phyloP scores from a whole-genome alignment of 2,329 filamentous ascomycete species.

The Aspergillus jensenii region DNA sequence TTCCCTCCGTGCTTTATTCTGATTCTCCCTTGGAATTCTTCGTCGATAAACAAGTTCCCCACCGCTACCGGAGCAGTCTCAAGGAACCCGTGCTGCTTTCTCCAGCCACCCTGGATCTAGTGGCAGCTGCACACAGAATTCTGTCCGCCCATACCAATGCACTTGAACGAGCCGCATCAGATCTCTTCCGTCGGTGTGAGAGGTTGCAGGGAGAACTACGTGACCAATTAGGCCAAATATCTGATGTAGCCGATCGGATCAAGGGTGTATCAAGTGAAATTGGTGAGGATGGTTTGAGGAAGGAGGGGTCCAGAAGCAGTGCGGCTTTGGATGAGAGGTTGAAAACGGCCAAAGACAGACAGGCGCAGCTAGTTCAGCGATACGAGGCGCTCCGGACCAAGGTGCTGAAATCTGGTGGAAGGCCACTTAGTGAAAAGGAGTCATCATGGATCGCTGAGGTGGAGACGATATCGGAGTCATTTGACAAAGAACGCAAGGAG shows the following conservation, averaged over 20 bases:
- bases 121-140: slow-evolving; percentile 48
- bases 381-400: slow-evolving; percentile 47
- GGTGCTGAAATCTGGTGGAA: slow-evolving; percentile 42
- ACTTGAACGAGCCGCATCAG: slow-evolving; percentile 49
- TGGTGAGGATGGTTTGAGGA: slow-evolving; percentile 35
- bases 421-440: slow-evolving; percentile 48
- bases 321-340: slow-evolving; percentile 42
- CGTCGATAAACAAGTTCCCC: slow-evolving; percentile 43
- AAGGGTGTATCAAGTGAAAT: slow-evolving; percentile 42
- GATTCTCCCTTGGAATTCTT: slow-evolving; percentile 40
- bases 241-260: slow-evolving; percentile 47
- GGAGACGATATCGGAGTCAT: slow-evolving; percentile 35
- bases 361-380: slow-evolving; percentile 40
- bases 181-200: slow-evolving; percentile 54
- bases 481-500: slow-evolving; percentile 28
- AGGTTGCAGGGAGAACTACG: slow-evolving; percentile 47
- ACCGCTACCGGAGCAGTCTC: slow-evolving; percentile 42
- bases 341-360: slow-evolving; percentile 39
- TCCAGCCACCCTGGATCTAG: slow-evolving; percentile 48
- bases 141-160: slow-evolving; percentile 47
- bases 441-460: slow-evolving; percentile 47
- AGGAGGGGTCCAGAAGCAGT: slow-evolving; percentile 31
- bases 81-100: slow-evolving; percentile 50
- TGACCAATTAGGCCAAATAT: slow-evolving; percentile 47
- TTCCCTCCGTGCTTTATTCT: slow-evolving; percentile 42